These are phyloP conservation scores for Oryza australiensis DNA, from an alignment of 176 grass and related monocot genomes.

Conservation along the genomic window DNA sequence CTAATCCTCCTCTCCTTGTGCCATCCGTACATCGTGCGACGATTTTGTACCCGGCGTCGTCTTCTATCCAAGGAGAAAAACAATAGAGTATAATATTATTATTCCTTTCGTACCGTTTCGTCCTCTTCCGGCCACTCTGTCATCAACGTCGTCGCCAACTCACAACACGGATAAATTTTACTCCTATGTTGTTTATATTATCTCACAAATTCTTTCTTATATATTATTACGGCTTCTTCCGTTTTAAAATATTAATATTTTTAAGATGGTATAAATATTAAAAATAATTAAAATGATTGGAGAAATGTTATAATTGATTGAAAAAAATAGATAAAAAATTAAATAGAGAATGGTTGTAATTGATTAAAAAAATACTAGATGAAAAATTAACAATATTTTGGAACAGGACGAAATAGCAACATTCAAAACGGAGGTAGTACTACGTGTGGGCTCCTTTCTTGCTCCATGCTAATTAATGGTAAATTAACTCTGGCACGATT, in stretches of 20 bases:
- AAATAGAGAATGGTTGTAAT: too few relatives aligned
- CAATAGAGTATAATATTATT: background rate
- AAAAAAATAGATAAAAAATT: too few relatives aligned
- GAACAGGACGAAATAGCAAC: too few relatives aligned
- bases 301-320: too few relatives aligned
- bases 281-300: too few relatives aligned
- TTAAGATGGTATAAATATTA: too few relatives aligned
- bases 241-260: too few relatives aligned
- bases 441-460: background rate
- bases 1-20: background rate
- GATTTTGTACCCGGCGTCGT: background rate
- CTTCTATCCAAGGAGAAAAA: background rate
- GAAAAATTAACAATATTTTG: too few relatives aligned
- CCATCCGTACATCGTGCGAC: constrained; percentile 3
- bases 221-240: too few relatives aligned
- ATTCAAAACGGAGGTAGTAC: too few relatives aligned
- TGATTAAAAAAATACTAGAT: too few relatives aligned
- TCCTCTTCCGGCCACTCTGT: background rate
- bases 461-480: background rate
- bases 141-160: background rate
- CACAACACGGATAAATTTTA: background rate
- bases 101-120: background rate
- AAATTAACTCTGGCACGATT: background rate
- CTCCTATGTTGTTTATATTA: background rate
- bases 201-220: background rate